phyloP scores from a whole-genome alignment of 2,329 filamentous ascomycete genomes.

The Arthrocladium fulminans region DNA sequence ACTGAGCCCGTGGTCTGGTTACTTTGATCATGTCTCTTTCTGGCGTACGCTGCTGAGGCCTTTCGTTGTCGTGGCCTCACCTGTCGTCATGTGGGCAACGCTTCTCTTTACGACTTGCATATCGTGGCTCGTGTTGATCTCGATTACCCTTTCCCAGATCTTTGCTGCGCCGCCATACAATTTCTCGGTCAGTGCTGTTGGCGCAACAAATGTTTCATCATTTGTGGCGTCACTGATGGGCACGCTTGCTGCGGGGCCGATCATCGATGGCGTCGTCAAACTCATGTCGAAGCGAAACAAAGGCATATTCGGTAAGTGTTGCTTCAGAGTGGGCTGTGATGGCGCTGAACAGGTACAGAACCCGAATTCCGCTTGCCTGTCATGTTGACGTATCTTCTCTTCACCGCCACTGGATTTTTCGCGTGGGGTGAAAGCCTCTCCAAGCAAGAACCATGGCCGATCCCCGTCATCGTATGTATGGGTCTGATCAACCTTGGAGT shows the following conservation, averaged over 20 bases:
- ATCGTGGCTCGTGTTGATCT: constrained; percentile 27
- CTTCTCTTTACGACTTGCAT: constrained; percentile 34
- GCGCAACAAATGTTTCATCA: constrained; percentile 51
- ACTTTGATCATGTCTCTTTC: constrained; percentile 31
- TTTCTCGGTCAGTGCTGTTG: constrained; percentile 41
- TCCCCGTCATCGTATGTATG: constrained; percentile 32
- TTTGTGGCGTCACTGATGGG: constrained; percentile 47
- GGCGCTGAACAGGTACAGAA: constrained; percentile 34
- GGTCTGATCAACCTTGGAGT: constrained; percentile 31
- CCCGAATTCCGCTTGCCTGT: constrained; percentile 50
- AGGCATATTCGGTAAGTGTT: constrained; percentile 39
- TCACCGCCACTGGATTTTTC: constrained; percentile 51
- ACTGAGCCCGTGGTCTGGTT: constrained; percentile 32
- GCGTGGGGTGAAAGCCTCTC: constrained; percentile 28
- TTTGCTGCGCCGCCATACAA: constrained; percentile 50
- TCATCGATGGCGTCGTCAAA: constrained; percentile 49
- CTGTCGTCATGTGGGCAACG: constrained; percentile 33
- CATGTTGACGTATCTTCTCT: constrained; percentile 49
- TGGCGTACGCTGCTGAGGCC: constrained; percentile 31
- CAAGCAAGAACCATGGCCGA: constrained; percentile 26
- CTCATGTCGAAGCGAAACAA: constrained; percentile 43
- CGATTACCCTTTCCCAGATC: constrained; percentile 46
- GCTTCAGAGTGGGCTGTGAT: not conserved
- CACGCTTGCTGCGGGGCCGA: constrained; percentile 45
- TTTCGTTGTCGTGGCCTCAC: constrained; percentile 30